Evolutionary conservation across 495 filamentous ascomycete species (phyloP).

Genomic region (Margaritispora aquatica): DNA sequence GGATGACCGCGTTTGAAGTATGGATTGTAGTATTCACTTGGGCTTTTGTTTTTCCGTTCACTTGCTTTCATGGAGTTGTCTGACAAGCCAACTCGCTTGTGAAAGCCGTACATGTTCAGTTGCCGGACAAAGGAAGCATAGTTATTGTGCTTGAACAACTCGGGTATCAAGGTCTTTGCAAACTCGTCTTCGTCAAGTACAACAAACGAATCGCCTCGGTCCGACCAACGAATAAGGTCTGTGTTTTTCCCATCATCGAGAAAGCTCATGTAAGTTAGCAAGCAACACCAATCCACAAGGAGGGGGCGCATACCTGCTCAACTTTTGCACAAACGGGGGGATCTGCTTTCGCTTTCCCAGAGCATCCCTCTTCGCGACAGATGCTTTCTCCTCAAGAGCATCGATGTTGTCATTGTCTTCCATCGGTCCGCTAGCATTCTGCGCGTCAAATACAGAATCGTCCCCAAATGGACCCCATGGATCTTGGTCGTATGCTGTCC

Average conservation of each 20-base stretch:
- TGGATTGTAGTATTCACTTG: constrained; percentile 94
- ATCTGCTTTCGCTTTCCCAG: constrained; percentile 88
- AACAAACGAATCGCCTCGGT: constrained; percentile 91
- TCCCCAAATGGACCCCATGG: constrained; percentile 44
- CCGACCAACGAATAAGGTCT: constrained; percentile 94
- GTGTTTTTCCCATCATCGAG: constrained; percentile 87
- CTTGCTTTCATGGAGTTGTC: constrained; percentile 97
- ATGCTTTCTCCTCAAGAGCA: constrained; percentile 67
- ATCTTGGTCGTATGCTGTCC: constrained; percentile 41
- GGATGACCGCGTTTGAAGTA: constrained; percentile 93
- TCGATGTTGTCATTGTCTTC: constrained; percentile 66
- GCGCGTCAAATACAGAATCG: constrained; percentile 29
- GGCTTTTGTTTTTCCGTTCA: constrained; percentile 93
- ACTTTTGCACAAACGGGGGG: constrained; percentile 95
- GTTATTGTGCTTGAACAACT: constrained; percentile 99
- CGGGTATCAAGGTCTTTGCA: constrained; percentile 92
- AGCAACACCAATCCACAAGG: not conserved
- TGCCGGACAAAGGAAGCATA: constrained; percentile 98
- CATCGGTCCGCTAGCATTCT: constrained; percentile 30
- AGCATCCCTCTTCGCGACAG: constrained; percentile 73
- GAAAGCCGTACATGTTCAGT: constrained; percentile 99
- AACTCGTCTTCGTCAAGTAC: constrained; percentile 98
- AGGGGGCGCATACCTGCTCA: constrained; percentile 71
- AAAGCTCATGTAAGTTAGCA: constrained; percentile 55
- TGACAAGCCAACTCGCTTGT: constrained; percentile 94